These are phyloP conservation scores for Yarrowia keelungensis DNA, from an alignment of 805 yeast genomes.

Conservation along the genomic window DNA sequence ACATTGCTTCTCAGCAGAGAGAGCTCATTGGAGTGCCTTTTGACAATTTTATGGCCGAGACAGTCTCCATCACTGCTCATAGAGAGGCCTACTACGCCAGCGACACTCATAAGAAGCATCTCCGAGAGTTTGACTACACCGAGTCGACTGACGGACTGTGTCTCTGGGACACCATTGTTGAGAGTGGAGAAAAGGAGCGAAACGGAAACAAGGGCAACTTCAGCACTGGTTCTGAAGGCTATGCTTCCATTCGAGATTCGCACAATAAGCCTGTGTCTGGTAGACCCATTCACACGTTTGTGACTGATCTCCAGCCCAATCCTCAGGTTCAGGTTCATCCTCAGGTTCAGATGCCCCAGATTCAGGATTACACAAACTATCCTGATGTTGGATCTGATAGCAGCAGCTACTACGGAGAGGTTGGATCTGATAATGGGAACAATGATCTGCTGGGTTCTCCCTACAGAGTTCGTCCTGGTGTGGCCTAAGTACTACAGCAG, in stretches of 20 bases:
- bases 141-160: neutral
- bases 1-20: slow-evolving; percentile 6
- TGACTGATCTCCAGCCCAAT: neutral
- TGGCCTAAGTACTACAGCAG: neutral
- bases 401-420: slow-evolving; percentile 1
- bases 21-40: slow-evolving; percentile 30
- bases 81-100: slow-evolving; percentile 30
- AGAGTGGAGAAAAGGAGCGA: slow-evolving; percentile 24
- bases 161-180: slow-evolving; percentile 23
- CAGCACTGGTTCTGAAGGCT: slow-evolving; percentile 12
- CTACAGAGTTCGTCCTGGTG: slow-evolving; percentile 7
- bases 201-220: slow-evolving; percentile 8
- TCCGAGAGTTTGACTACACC: slow-evolving; percentile 9
- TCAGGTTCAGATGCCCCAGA: neutral
- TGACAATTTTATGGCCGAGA: slow-evolving; percentile 34
- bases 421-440: neutral
- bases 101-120: slow-evolving; percentile 5
- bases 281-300: slow-evolving; percentile 8
- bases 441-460: slow-evolving; percentile 4
- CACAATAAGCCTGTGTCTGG: slow-evolving; percentile 2
- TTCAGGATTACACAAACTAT: neutral
- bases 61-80: slow-evolving; percentile 22
- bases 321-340: neutral
- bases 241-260: neutral
- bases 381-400: neutral